Conservation (phyloP, 2,329 filamentous ascomycete species). For the Claviceps maximensis region DNA sequence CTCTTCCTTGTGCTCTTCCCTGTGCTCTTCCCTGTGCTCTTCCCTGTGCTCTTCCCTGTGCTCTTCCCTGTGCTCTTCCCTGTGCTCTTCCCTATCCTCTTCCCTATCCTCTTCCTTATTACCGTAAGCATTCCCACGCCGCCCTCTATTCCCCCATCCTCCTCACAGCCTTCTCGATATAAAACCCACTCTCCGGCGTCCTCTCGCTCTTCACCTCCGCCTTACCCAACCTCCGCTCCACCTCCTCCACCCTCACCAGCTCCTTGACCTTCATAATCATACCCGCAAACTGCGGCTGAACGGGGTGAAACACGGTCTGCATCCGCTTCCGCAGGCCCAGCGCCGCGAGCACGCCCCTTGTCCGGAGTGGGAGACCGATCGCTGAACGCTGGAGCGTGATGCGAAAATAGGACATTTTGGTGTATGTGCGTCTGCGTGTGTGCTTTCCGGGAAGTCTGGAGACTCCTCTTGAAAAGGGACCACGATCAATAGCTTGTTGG, state of each 20-base stretch:
- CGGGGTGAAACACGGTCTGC: constrained; percentile 81
- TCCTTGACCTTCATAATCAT: constrained; percentile 94
- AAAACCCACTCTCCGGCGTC: constrained; percentile 69
- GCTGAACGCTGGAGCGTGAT: constrained; percentile 81
- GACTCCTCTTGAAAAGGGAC: too few species aligned
- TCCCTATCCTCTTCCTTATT: not conserved
- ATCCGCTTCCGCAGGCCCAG: constrained; percentile 76
- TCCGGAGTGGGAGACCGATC: constrained; percentile 75
- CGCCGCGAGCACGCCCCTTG: constrained; percentile 66
- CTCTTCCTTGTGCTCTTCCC: too few species aligned
- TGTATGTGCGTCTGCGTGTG: too few species aligned
- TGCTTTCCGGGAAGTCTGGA: too few species aligned
- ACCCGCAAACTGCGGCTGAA: constrained; percentile 67
- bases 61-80: not conserved
- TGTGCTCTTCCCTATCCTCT: not conserved
- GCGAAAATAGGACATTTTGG: constrained; percentile 83
- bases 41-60: not conserved
- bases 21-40: not conserved
- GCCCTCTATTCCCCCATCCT: not conserved
- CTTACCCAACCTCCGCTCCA: constrained; percentile 48
- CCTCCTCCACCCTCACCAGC: constrained; percentile 70
- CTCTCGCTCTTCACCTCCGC: constrained; percentile 57
- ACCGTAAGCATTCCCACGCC: too few species aligned
- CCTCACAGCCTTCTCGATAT: constrained; percentile 46
- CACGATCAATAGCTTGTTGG: too few species aligned